Percentiles rank a stretch among this genome's conserved stretches.
Evolutionary conservation across 805 yeast genomes (phyloP).

Genomic region (Metschnikowia continentalis): DNA sequence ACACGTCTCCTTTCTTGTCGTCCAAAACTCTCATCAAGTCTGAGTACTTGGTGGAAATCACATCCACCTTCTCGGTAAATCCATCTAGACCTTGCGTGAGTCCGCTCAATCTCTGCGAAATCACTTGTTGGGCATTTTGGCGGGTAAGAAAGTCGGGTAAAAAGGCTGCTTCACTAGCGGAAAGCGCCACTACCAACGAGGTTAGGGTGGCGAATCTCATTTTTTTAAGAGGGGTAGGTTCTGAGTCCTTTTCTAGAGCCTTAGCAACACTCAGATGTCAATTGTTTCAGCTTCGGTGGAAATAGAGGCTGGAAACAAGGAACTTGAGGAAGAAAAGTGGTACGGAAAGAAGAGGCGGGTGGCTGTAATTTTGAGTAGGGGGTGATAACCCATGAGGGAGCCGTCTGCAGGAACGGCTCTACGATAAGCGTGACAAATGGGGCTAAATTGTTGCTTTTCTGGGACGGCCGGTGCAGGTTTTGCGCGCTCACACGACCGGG

Average conservation of each 20-base stretch:
- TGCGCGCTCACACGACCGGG: neutral
- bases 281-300: neutral
- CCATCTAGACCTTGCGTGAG: constrained; percentile 9
- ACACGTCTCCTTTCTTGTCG: constrained; percentile 22
- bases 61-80: constrained; percentile 9
- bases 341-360: neutral
- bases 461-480: neutral
- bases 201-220: constrained; percentile 12
- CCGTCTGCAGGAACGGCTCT: constrained; percentile 4
- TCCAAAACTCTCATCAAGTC: constrained; percentile 14
- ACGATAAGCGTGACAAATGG: constrained; percentile 3
- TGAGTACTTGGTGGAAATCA: constrained; percentile 12
- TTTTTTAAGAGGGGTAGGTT: neutral
- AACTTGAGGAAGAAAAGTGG: constrained; percentile 1
- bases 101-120: constrained; percentile 8
- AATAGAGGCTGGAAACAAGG: neutral
- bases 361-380: neutral
- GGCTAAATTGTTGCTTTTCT: neutral
- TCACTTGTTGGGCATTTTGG: constrained; percentile 12
- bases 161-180: constrained; percentile 15
- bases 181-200: constrained; percentile 10
- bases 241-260: neutral
- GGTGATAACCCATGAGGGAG: neutral
- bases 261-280: neutral
- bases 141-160: constrained; percentile 8